Conservation (phyloP, 352 stramenopile species). For the Elongisporangium prolatum region DNA sequence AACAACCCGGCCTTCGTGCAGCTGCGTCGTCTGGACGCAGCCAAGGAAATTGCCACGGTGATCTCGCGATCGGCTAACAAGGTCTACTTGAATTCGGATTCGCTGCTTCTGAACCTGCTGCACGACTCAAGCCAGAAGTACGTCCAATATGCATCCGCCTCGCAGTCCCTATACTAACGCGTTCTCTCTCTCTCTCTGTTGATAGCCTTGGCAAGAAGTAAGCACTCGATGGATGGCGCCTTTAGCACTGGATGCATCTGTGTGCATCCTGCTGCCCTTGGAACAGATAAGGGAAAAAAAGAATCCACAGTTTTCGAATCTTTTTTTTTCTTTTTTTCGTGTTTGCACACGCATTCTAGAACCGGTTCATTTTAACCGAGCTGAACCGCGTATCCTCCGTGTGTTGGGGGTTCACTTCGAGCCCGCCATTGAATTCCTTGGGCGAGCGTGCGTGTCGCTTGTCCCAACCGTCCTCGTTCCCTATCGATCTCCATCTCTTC, state of each 20-base stretch:
- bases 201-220: constrained; percentile 37
- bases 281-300: neutral
- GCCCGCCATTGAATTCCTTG: neutral
- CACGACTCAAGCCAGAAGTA: constrained; percentile 61
- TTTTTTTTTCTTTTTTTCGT: neutral
- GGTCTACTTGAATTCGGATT: constrained; percentile 98
- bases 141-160: constrained; percentile 6
- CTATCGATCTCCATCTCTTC: constrained; percentile 1
- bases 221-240: constrained; percentile 2
- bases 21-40: constrained; percentile 97
- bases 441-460: neutral
- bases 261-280: constrained; percentile 1
- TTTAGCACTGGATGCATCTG: constrained; percentile 2
- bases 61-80: constrained; percentile 95
- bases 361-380: neutral
- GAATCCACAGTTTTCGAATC: neutral
- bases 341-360: neutral
- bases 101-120: constrained; percentile 96
- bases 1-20: constrained; percentile 99
- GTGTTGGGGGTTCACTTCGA: neutral
- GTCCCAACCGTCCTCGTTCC: neutral
- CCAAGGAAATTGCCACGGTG: constrained; percentile 97
- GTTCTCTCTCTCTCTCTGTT: neutral
- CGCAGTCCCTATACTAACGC: neutral
- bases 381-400: neutral